These are phyloP conservation scores for Prunus dulcis DNA, from an alignment of 306 rosid species.

Conservation along the genomic window DNA sequence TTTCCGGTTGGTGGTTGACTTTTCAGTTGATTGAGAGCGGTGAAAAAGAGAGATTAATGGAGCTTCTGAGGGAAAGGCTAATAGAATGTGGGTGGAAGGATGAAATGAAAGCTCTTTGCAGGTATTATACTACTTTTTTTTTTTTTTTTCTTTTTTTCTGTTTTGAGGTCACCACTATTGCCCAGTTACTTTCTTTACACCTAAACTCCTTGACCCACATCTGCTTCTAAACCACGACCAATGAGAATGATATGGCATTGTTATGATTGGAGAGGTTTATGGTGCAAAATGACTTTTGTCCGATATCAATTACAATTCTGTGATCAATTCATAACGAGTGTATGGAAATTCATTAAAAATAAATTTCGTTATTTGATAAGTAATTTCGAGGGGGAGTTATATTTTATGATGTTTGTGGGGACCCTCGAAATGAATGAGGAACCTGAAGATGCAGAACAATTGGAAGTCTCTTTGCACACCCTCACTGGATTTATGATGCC, in stretches of 20 bases:
- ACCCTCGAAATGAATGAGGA: neutral
- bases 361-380: neutral
- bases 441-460: neutral
- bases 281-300: neutral
- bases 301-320: neutral
- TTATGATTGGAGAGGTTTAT: neutral
- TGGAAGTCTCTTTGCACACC: neutral
- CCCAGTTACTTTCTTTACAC: neutral
- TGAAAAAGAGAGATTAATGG: conserved; percentile 82
- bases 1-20: neutral
- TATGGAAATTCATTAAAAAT: neutral
- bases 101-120: conserved; percentile 93
- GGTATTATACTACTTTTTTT: conserved; percentile 27
- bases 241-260: neutral
- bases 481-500: neutral
- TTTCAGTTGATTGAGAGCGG: conserved; percentile 82
- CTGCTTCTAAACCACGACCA: neutral
- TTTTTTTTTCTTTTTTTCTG: too few species aligned
- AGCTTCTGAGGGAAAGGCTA: conserved; percentile 88
- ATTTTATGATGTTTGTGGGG: neutral
- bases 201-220: neutral
- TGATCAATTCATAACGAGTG: neutral
- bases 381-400: neutral
- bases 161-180: neutral
- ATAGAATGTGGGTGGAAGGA: conserved; percentile 96